Evolutionary conservation across 305 asterid genomes (phyloP).

Genomic region (Rubia peregrina): DNA sequence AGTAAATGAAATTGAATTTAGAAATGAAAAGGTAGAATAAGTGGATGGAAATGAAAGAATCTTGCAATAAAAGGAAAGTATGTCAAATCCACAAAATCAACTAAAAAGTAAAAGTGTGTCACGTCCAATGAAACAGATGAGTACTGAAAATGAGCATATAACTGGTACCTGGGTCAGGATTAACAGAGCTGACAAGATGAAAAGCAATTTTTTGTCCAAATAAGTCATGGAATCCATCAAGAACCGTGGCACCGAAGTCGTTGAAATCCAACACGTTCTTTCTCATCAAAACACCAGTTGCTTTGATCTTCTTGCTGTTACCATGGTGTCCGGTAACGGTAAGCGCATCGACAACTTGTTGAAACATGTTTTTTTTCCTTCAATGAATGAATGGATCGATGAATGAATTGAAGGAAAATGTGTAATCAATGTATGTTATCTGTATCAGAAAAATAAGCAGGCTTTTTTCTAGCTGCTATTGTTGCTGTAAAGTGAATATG

Average conservation of each 20-base stretch:
- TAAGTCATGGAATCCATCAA: conserved; percentile 39
- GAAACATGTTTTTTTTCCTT: neutral
- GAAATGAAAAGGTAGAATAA: too few relatives aligned
- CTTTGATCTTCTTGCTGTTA: conserved; percentile 23
- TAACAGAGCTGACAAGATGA: conserved; percentile 36
- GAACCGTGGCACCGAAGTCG: conserved; percentile 31
- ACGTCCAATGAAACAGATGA: too few relatives aligned
- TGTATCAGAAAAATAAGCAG: neutral
- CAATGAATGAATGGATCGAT: neutral
- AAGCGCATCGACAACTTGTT: conserved; percentile 1
- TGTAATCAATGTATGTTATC: neutral
- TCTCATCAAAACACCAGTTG: conserved; percentile 46
- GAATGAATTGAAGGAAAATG: neutral
- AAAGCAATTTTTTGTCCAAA: conserved; percentile 35
- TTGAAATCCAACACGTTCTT: conserved; percentile 52
- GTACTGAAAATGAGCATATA: too few relatives aligned
- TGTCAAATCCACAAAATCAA: too few relatives aligned
- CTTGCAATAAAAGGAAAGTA: too few relatives aligned
- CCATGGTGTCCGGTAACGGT: neutral
- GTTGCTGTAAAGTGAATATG: neutral
- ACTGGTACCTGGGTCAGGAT: conserved; percentile 18
- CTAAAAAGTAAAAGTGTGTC: too few relatives aligned
- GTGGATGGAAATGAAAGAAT: too few relatives aligned
- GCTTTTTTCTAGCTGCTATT: neutral
- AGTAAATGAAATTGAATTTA: too few relatives aligned